Percentiles rank a stretch among this genome's conserved stretches.
Conservation (phyloP, 768 basidiomycete genomes). For the Russula vinacea region DNA sequence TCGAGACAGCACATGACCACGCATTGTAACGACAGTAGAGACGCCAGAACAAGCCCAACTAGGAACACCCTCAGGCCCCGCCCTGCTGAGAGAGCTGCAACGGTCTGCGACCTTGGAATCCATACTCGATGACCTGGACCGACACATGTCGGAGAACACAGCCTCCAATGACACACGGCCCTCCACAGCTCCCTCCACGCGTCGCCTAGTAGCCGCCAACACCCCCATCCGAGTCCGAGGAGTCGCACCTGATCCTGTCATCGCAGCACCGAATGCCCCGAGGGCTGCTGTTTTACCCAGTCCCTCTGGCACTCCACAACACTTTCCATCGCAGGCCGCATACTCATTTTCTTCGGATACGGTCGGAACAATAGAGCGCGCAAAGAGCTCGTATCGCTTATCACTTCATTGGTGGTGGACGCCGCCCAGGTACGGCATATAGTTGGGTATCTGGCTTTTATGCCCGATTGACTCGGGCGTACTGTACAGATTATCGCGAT, state of each 20-base stretch:
- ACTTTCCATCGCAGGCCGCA: conserved; percentile 24
- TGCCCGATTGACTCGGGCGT: conserved; percentile 23
- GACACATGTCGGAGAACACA: conserved; percentile 13
- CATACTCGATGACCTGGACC: conserved; percentile 11
- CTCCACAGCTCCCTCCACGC: not conserved
- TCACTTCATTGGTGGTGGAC: conserved; percentile 51
- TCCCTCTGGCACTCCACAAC: conserved; percentile 3
- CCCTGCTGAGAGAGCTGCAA: not conserved
- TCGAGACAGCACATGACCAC: conserved; percentile 7
- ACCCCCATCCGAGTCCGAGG: not conserved
- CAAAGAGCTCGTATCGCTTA: conserved; percentile 51
- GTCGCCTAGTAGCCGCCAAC: not conserved
- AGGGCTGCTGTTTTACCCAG: not conserved
- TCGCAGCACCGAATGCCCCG: not conserved
- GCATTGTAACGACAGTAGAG: not conserved
- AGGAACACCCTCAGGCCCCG: not conserved
- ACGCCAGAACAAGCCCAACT: conserved; percentile 11
- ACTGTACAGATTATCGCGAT: conserved; percentile 48
- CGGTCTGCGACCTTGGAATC: conserved; percentile 8
- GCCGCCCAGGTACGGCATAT: conserved; percentile 47
- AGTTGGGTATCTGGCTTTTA: not conserved
- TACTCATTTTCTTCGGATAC: conserved; percentile 48
- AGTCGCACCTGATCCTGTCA: not conserved
- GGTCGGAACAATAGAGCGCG: conserved; percentile 52
- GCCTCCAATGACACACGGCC: not conserved